Conservation (phyloP, 2,329 filamentous ascomycete species). For the Sclerotinia glacialis region DNA sequence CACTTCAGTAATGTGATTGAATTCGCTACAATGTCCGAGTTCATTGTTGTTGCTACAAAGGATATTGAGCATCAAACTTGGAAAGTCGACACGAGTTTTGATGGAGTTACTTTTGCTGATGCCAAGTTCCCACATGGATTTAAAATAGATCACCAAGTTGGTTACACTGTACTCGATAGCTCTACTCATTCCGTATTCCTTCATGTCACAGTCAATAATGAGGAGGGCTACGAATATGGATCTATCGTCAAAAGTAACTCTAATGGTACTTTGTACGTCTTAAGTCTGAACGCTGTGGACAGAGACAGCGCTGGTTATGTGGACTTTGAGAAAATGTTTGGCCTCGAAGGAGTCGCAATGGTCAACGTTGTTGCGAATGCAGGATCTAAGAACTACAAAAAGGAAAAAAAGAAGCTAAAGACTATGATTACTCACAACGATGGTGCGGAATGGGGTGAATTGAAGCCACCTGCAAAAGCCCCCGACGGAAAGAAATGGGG, state of each 20-base stretch:
- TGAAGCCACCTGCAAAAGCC: conserved; percentile 70
- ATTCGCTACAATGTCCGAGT: conserved; percentile 95
- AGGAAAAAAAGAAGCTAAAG: conserved; percentile 73
- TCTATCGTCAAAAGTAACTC: conserved; percentile 97
- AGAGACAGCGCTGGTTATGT: conserved; percentile 74
- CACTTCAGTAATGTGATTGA: conserved; percentile 71
- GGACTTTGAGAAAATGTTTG: conserved; percentile 94
- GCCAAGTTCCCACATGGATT: conserved; percentile 87
- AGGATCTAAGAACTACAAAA: conserved; percentile 52
- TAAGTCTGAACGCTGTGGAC: conserved; percentile 80
- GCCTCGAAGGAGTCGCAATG: conserved; percentile 83
- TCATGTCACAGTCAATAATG: conserved; percentile 77
- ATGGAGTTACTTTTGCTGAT: conserved; percentile 77
- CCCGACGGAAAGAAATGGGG: conserved; percentile 67
- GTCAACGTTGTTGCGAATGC: conserved; percentile 82
- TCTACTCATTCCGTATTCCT: conserved; percentile 92
- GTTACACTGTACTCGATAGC: conserved; percentile 92
- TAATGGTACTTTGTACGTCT: conserved; percentile 91
- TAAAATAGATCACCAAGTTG: conserved; percentile 70
- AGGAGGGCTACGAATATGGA: conserved; percentile 67
- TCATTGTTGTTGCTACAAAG: conserved; percentile 81
- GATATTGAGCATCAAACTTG: conserved; percentile 64
- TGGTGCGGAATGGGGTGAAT: conserved; percentile 77
- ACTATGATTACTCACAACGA: conserved; percentile 97
- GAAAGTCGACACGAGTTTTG: conserved; percentile 77